Percentiles rank a stretch among this genome's conserved stretches.
Conservation (phyloP, 2,329 filamentous ascomycete species). For the Calonectria hongkongensis region DNA sequence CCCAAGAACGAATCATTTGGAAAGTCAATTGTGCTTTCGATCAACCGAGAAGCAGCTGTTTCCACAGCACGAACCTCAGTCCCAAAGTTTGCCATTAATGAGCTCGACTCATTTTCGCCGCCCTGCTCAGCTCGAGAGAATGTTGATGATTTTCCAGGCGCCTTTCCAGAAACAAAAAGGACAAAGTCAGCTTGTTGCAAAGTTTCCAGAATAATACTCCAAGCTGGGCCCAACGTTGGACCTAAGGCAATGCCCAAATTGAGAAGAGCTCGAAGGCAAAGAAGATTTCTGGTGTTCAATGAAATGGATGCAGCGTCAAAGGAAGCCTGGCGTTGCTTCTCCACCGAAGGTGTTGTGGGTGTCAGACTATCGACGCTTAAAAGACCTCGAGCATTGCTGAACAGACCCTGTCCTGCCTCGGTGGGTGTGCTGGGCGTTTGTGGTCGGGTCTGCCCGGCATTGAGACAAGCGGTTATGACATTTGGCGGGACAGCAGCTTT, state of each 20-base stretch:
- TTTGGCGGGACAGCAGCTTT: slow-evolving; percentile 95
- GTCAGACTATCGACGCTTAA: slow-evolving; percentile 84
- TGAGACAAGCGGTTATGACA: slow-evolving; percentile 77
- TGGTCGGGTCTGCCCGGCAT: slow-evolving; percentile 66
- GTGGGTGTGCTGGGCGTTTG: slow-evolving; percentile 65
- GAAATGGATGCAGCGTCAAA: slow-evolving; percentile 72
- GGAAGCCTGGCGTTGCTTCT: slow-evolving; percentile 76
- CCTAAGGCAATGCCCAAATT: slow-evolving; percentile 97
- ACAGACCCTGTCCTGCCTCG: slow-evolving; percentile 74
- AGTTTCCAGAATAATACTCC: slow-evolving; percentile 94
- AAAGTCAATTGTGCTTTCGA: slow-evolving; percentile 95
- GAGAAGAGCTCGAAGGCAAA: slow-evolving; percentile 92
- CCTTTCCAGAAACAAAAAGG: slow-evolving; percentile 78
- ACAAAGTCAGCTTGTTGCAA: slow-evolving; percentile 95
- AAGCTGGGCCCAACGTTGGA: slow-evolving; percentile 88
- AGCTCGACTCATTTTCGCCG: slow-evolving; percentile 70
- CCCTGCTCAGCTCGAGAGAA: slow-evolving; percentile 68
- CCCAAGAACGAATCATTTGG: slow-evolving; percentile 87
- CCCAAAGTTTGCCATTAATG: slow-evolving; percentile 80
- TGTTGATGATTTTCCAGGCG: slow-evolving; percentile 71
- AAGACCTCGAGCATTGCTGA: slow-evolving; percentile 82
- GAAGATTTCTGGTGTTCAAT: slow-evolving; percentile 90
- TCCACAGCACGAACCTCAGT: slow-evolving; percentile 92
- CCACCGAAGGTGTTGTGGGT: slow-evolving; percentile 72
- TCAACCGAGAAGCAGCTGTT: slow-evolving; percentile 87